Conservation (phyloP, 768 basidiomycete genomes). For the Exidia glandulosa region DNA sequence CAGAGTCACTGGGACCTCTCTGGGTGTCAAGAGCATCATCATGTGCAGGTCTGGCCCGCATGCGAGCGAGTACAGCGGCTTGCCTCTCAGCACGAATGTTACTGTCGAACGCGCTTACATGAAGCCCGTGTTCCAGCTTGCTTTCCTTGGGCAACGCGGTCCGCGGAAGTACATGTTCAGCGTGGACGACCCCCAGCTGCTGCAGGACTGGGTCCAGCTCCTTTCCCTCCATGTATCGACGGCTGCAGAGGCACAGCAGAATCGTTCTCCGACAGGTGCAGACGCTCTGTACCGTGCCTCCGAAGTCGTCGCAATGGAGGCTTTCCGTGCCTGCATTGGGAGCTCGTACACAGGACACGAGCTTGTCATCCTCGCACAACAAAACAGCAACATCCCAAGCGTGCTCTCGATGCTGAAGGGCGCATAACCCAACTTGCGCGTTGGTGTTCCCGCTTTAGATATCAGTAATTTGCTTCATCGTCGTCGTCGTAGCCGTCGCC, state of each 20-base stretch:
- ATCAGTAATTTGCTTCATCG: neutral
- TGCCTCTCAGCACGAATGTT: slow-evolving; percentile 69
- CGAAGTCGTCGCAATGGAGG: neutral
- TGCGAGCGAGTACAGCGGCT: slow-evolving; percentile 68
- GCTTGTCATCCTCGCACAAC: neutral
- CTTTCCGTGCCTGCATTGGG: neutral
- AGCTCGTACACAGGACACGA: neutral
- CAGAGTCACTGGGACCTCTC: slow-evolving; percentile 73
- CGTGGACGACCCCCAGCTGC: slow-evolving; percentile 45
- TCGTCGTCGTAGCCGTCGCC: neutral
- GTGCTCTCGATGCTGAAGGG: neutral
- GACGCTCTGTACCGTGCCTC: neutral
- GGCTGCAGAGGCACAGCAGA: neutral
- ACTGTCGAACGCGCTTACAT: slow-evolving; percentile 88
- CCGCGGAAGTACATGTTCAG: slow-evolving; percentile 94
- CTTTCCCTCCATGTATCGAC: neutral
- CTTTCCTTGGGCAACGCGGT: slow-evolving; percentile 61
- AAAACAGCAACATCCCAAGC: neutral
- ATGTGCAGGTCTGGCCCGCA: slow-evolving; percentile 78
- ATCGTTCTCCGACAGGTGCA: neutral
- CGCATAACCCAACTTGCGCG: neutral
- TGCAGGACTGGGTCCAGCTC: neutral
- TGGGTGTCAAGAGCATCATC: slow-evolving; percentile 74
- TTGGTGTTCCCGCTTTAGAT: neutral
- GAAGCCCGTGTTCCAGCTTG: slow-evolving; percentile 91